Percentiles rank a stretch among this genome's conserved stretches.
Conservation (phyloP, 768 basidiomycete species). For the Tulasnella sp. region DNA sequence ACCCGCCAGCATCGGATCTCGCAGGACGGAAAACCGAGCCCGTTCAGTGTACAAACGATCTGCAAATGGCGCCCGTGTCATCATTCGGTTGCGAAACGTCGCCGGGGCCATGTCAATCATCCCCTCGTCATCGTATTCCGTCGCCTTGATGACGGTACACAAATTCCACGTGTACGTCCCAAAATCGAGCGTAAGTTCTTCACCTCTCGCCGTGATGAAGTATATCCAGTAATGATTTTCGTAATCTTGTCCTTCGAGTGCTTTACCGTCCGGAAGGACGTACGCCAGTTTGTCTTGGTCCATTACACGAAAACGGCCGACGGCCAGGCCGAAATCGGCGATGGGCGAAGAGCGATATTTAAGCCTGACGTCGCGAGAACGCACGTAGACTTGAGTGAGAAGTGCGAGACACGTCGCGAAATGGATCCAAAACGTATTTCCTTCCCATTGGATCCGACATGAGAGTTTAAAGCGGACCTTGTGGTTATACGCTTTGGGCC, state of each 20-base stretch:
- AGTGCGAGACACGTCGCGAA: neutral
- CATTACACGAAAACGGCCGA: neutral
- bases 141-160: neutral
- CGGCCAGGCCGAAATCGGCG: neutral
- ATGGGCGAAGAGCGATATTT: neutral
- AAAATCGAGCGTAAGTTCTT: conserved; percentile 7
- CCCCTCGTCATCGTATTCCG: neutral
- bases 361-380: neutral
- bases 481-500: neutral
- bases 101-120: neutral
- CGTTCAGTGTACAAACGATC: conserved; percentile 2
- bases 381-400: neutral
- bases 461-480: neutral
- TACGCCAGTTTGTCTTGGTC: conserved; percentile 1
- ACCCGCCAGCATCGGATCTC: neutral
- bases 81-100: conserved; percentile 1
- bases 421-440: neutral
- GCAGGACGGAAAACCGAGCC: neutral
- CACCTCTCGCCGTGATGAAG: conserved; percentile 1
- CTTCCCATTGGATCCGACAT: conserved; percentile 8
- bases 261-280: neutral
- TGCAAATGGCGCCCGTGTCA: neutral
- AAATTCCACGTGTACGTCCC: conserved; percentile 3
- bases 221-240: conserved; percentile 10
- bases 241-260: conserved; percentile 1